These are phyloP conservation scores for Penicillium nucicola DNA, from an alignment of 495 filamentous ascomycete genomes.

Conservation along the genomic window DNA sequence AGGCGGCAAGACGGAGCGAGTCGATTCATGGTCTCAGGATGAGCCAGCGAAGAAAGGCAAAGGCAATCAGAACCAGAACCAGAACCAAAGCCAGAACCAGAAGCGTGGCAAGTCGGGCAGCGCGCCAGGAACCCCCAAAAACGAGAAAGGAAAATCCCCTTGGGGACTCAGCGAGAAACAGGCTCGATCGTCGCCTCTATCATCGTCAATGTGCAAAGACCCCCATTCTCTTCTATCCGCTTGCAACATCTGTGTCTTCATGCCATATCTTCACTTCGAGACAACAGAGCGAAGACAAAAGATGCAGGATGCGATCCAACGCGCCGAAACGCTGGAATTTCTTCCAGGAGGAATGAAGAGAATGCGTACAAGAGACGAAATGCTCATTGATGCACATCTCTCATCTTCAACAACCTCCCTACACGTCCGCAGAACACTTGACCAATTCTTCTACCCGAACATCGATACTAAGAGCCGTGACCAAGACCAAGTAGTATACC, in stretches of 20 bases:
- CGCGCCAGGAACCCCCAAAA: conserved; percentile 32
- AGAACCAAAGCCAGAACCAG: conserved; percentile 24
- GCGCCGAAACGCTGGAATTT: conserved; percentile 34
- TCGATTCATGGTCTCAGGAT: conserved; percentile 34
- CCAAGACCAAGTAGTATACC: conserved; percentile 67
- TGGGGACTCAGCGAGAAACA: conserved; percentile 22
- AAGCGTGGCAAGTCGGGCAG: conserved; percentile 40
- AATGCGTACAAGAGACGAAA: conserved; percentile 50
- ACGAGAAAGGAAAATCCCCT: conserved; percentile 33
- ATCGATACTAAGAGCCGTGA: conserved; percentile 66
- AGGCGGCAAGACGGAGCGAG: conserved; percentile 25
- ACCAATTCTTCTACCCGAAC: conserved; percentile 70
- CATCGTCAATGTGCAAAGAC: conserved; percentile 31
- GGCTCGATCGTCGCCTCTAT: conserved; percentile 8
- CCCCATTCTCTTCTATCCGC: conserved; percentile 14
- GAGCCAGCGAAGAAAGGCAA: conserved; percentile 40
- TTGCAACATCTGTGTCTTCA: conserved; percentile 58
- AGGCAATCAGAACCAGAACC: conserved; percentile 3
- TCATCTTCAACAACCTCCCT: conserved; percentile 51
- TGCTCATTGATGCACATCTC: conserved; percentile 63
- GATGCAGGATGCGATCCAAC: conserved; percentile 59
- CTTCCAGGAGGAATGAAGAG: conserved; percentile 22
- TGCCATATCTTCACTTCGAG: conserved; percentile 71
- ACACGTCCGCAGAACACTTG: conserved; percentile 65
- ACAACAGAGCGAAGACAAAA: conserved; percentile 52